phyloP scores from a whole-genome alignment of 2,329 filamentous ascomycete genomes.

The Thermothelomyces thermophilus region DNA sequence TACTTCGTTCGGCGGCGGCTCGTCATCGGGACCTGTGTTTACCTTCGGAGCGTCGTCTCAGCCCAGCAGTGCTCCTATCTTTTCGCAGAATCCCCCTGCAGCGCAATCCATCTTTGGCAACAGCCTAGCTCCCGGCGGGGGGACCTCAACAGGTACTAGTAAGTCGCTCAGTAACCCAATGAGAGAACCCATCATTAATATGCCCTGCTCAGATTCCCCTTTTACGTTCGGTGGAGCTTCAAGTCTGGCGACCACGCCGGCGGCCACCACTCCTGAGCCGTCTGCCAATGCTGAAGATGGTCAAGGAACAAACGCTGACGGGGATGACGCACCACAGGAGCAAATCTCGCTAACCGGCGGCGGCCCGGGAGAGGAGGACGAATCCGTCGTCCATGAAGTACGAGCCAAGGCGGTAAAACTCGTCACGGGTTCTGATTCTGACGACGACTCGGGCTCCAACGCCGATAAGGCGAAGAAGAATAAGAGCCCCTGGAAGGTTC shows the following conservation, averaged over 20 bases:
- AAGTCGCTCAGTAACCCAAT: slow-evolving; percentile 25
- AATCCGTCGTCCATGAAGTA: slow-evolving; percentile 63
- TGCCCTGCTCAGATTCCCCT: slow-evolving; percentile 41
- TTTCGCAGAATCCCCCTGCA: slow-evolving; percentile 27
- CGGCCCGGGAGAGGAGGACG: slow-evolving; percentile 64
- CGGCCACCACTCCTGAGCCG: slow-evolving; percentile 53
- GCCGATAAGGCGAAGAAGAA: slow-evolving; percentile 42
- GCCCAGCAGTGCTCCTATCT: slow-evolving; percentile 18
- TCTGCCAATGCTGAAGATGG: slow-evolving; percentile 40
- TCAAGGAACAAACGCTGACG: slow-evolving; percentile 42
- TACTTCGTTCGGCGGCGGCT: slow-evolving; percentile 11
- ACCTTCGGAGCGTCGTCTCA: slow-evolving; percentile 35
- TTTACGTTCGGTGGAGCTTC: slow-evolving; percentile 53
- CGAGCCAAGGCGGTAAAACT: slow-evolving; percentile 64
- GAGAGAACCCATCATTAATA: slow-evolving; percentile 19
- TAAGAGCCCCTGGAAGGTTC: slow-evolving; percentile 57
- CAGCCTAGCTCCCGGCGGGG: slow-evolving; percentile 30
- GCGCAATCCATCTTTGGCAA: slow-evolving; percentile 29
- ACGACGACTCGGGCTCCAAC: slow-evolving; percentile 29
- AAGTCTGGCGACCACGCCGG: slow-evolving; percentile 54
- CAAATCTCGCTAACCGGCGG: slow-evolving; percentile 64
- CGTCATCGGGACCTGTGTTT: slow-evolving; percentile 23
- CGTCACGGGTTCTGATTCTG: slow-evolving; percentile 38
- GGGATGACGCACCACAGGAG: slow-evolving; percentile 55
- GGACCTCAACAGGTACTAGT: slow-evolving; percentile 38